These are phyloP conservation scores for Aspergillus sparsus DNA, from an alignment of 495 filamentous ascomycete species.

Conservation along the genomic window DNA sequence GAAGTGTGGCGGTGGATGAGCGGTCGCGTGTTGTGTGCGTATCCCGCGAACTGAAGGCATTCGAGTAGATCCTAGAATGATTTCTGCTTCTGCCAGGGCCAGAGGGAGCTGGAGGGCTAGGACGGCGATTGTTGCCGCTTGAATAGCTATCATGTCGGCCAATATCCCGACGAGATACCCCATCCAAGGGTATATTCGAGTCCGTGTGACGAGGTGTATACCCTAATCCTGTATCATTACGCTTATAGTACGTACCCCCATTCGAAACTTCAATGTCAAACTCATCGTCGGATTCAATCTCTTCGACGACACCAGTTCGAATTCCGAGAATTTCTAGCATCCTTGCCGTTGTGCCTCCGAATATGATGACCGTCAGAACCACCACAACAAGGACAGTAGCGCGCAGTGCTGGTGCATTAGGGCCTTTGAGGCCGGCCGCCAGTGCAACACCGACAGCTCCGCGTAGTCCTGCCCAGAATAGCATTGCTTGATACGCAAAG, in stretches of 20 bases:
- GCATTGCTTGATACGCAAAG: conserved; percentile 91
- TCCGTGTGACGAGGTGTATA: conserved; percentile 67
- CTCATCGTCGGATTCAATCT: conserved; percentile 95
- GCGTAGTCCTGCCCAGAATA: conserved; percentile 96
- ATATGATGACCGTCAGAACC: conserved; percentile 96
- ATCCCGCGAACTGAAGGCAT: conserved; percentile 53
- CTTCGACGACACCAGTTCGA: conserved; percentile 91
- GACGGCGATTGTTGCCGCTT: conserved; percentile 53
- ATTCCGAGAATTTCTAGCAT: conserved; percentile 98
- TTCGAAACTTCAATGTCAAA: conserved; percentile 91
- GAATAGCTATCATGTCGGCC: conserved; percentile 52
- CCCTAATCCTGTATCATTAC: conserved; percentile 67
- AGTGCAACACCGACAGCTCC: conserved; percentile 96
- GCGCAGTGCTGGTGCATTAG: conserved; percentile 74
- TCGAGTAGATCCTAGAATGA: conserved; percentile 58
- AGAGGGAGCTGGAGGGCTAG: conserved; percentile 50
- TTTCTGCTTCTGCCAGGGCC: conserved; percentile 42
- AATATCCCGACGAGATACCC: conserved; percentile 38
- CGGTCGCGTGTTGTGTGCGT: conserved; percentile 42
- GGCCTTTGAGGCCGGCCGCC: conserved; percentile 79
- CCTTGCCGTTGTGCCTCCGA: conserved; percentile 95
- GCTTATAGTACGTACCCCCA: conserved; percentile 76
- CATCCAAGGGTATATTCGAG: conserved; percentile 56
- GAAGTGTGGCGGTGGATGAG: conserved; percentile 42
- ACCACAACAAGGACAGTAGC: conserved; percentile 96